Conservation (phyloP, 108 stramenopile species). For the Mediolabrus comicus region DNA sequence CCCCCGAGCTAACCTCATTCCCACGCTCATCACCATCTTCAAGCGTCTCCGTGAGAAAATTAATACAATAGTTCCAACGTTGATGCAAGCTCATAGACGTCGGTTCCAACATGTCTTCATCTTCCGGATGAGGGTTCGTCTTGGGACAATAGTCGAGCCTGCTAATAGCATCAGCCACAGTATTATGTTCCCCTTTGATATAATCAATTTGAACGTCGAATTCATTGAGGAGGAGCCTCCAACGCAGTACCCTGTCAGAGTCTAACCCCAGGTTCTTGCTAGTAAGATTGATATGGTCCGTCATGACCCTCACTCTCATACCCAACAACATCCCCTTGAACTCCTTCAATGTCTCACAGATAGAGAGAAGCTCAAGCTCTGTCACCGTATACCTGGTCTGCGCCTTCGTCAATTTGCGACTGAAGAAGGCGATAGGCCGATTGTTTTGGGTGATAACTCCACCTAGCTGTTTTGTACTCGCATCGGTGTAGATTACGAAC, state of each 20-base stretch:
- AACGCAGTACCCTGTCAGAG: conserved; percentile 23
- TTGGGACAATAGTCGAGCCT: conserved; percentile 9
- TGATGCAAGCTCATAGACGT: conserved; percentile 44
- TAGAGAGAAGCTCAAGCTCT: conserved; percentile 41
- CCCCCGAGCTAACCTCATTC: too few relatives aligned
- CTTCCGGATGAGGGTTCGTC: conserved; percentile 18
- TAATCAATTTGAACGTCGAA: conserved; percentile 27
- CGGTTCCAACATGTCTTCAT: conserved; percentile 37
- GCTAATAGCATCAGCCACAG: neutral
- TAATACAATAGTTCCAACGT: too few relatives aligned
- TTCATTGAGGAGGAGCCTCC: conserved; percentile 39
- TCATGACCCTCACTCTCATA: neutral
- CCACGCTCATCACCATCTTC: too few relatives aligned
- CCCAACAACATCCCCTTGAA: conserved; percentile 21
- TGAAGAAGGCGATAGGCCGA: conserved; percentile 45
- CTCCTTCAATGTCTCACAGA: conserved; percentile 51
- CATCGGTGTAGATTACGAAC: conserved; percentile 54
- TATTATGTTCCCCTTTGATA: conserved; percentile 14
- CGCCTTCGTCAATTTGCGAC: conserved; percentile 35
- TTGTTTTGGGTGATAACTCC: conserved; percentile 45
- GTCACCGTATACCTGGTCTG: conserved; percentile 32
- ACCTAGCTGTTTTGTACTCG: conserved; percentile 34
- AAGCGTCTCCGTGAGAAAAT: too few relatives aligned
- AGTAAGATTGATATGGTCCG: conserved; percentile 17
- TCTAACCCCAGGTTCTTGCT: neutral